Evolutionary conservation across 805 yeast species (phyloP).

Genomic region (Suhomyces emberorum): DNA sequence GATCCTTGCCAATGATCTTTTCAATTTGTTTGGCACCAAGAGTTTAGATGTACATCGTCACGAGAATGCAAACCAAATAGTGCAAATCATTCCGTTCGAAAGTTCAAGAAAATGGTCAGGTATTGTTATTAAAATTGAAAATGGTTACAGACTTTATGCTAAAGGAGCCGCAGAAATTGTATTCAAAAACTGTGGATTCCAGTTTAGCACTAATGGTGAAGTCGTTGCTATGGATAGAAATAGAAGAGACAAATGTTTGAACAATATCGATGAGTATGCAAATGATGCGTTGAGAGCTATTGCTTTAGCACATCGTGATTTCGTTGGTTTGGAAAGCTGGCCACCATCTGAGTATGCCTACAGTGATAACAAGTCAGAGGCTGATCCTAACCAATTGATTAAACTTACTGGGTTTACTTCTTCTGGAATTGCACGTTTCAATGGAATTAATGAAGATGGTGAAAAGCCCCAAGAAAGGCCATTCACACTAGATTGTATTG

Average conservation of each 20-base stretch:
- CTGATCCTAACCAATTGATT: conserved; percentile 36
- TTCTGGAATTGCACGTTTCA: not conserved
- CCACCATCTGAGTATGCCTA: conserved; percentile 55
- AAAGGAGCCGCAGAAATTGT: conserved; percentile 97
- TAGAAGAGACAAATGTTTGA: conserved; percentile 24
- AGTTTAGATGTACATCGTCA: conserved; percentile 43
- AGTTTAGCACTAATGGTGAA: conserved; percentile 27
- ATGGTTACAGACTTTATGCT: conserved; percentile 57
- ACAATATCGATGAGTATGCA: conserved; percentile 56
- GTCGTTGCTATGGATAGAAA: conserved; percentile 26
- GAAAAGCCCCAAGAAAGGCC: conserved; percentile 23
- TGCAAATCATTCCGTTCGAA: conserved; percentile 85
- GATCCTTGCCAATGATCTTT: conserved; percentile 56
- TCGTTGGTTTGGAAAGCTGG: conserved; percentile 49
- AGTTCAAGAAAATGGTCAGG: conserved; percentile 93
- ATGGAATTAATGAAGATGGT: not conserved
- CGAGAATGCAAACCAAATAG: conserved; percentile 33
- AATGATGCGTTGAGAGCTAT: conserved; percentile 81
- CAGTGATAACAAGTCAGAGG: conserved; percentile 31
- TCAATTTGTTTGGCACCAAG: conserved; percentile 43
- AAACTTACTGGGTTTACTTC: conserved; percentile 15
- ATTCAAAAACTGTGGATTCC: conserved; percentile 53
- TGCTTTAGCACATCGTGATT: conserved; percentile 80
- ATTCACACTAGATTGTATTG: conserved; percentile 64
- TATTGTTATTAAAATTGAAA: conserved; percentile 52